Conservation (phyloP, 768 basidiomycete species). For the Agaricus blazei region DNA sequence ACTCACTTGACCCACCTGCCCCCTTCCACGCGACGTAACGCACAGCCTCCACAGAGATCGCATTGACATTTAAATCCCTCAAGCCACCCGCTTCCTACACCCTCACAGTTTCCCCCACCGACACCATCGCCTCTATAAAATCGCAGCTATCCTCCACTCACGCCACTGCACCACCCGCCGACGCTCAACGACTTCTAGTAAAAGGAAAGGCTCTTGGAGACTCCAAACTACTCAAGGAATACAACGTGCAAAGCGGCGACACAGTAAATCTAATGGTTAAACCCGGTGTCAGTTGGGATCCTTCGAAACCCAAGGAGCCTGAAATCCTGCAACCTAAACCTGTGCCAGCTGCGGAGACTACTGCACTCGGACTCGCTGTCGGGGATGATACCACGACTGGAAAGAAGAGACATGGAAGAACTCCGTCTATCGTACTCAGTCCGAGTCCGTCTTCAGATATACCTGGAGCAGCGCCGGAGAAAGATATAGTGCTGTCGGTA, state of each 20-base stretch:
- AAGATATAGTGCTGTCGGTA: conserved; percentile 66
- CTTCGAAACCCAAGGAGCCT: conserved; percentile 31
- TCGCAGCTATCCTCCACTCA: conserved; percentile 55
- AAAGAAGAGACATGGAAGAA: conserved; percentile 47
- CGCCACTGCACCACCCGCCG: conserved; percentile 67
- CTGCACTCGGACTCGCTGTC: conserved; percentile 14
- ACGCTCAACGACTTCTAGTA: conserved; percentile 80
- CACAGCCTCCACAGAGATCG: conserved; percentile 40
- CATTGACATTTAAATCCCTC: conserved; percentile 83
- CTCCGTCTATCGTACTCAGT: conserved; percentile 75
- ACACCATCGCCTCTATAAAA: conserved; percentile 81
- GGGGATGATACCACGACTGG: conserved; percentile 22
- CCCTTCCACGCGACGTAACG: not conserved
- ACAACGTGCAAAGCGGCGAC: conserved; percentile 74
- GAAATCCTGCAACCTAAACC: conserved; percentile 11
- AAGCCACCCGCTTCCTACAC: conserved; percentile 81
- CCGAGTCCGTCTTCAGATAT: conserved; percentile 59
- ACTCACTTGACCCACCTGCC: conserved; percentile 3
- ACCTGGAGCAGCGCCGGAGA: conserved; percentile 28
- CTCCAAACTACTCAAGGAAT: conserved; percentile 86
- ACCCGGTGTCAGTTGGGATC: conserved; percentile 64
- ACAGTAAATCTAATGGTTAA: conserved; percentile 87
- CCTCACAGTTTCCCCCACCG: conserved; percentile 71
- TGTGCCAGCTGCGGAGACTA: conserved; percentile 9
- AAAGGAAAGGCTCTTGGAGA: conserved; percentile 95